A percentile compares a stretch with the other conserved stretches of the same genome.
Evolutionary conservation across 2,329 filamentous ascomycete genomes (phyloP).

Genomic region (Scedosporium boydii): DNA sequence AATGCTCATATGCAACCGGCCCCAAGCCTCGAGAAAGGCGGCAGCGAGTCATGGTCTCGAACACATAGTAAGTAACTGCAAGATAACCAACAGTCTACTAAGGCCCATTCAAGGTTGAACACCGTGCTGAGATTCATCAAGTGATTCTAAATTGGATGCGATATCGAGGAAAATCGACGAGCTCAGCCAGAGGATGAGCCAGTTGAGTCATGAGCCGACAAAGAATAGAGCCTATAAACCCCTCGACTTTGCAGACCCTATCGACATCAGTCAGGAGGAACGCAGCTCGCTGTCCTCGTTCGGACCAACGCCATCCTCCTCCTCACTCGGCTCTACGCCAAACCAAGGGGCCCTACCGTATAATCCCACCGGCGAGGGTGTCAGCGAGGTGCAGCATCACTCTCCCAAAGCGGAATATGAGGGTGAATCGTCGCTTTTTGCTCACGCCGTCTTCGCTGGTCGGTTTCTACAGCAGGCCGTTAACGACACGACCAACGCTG

Average conservation of each 20-base stretch:
- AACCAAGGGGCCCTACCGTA: neutral
- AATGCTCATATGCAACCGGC: slow-evolving; percentile 19
- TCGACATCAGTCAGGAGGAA: neutral
- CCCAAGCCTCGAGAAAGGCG: slow-evolving; percentile 10
- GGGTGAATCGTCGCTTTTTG: slow-evolving; percentile 34
- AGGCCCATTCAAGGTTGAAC: slow-evolving; percentile 7
- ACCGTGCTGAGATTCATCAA: slow-evolving; percentile 8
- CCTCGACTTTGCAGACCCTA: neutral
- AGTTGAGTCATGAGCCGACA: slow-evolving; percentile 5
- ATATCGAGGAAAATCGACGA: slow-evolving; percentile 11
- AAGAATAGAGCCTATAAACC: neutral
- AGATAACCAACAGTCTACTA: neutral
- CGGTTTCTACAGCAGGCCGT: slow-evolving; percentile 15
- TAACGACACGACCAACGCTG: slow-evolving; percentile 8
- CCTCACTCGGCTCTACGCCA: neutral
- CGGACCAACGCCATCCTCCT: slow-evolving; percentile 7
- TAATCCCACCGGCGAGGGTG: neutral
- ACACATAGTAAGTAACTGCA: slow-evolving; percentile 10
- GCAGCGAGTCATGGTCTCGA: slow-evolving; percentile 12
- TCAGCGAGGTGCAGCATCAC: neutral
- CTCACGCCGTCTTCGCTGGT: slow-evolving; percentile 31
- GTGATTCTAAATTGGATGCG: slow-evolving; percentile 11
- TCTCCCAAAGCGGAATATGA: slow-evolving; percentile 10
- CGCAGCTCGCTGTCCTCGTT: slow-evolving; percentile 1
- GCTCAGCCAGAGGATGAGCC: slow-evolving; percentile 8